Base-by-base conservation (phyloP, 2,329 filamentous ascomycete genomes). In the Fusarium metavorans region DNA sequence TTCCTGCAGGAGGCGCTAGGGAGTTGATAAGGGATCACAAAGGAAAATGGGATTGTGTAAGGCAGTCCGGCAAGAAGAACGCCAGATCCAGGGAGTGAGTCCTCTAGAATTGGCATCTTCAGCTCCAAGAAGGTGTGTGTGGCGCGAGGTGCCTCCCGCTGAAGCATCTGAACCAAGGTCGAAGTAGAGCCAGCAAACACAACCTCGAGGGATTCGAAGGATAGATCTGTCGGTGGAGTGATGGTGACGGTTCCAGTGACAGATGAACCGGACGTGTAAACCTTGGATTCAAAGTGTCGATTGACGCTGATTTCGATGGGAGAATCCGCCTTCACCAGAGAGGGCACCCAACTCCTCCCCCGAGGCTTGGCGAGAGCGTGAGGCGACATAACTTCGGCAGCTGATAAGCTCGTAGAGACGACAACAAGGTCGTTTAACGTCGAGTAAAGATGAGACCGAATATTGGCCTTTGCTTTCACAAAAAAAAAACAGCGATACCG, bases 1-100 rank as follows among this genome's bases (percentile, higher is more conserved):
- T 77, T 68, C 8, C 9, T 68, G 13, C 76, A 78, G 0, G 76
- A 58, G 0, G 67, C 73, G 2, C 72, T 72, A 0, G 76, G 72
- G 4, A 78, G 52, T 3, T 74, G 74, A 7, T 69, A 71, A 0
- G 74, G 76, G 13, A 77, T 70, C 0, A 78, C 61, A n/a, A 77
- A 77, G 2, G 72, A 66, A 14, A 77, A 77, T 0, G 76, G 74
- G 0, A 77, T 52, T 0, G 50, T 62, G 4, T 72, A 77, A 2
- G 41, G n/a, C 7, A 65, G 39, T 0, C 70, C 68, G 45, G 67
- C 68, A 4, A 72, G 48, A 1, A 78, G 62, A 0, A 67, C 14
- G 4, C 61, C 59, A 14, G 57, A 39, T 0, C 43, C 43, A 0
- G 76, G 76, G 0, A 78, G 54, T 1, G 54, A 52, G 18, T 50